Base-by-base conservation (phyloP, 805 yeast genomes). In the Sugiyamaella marilandica region DNA sequence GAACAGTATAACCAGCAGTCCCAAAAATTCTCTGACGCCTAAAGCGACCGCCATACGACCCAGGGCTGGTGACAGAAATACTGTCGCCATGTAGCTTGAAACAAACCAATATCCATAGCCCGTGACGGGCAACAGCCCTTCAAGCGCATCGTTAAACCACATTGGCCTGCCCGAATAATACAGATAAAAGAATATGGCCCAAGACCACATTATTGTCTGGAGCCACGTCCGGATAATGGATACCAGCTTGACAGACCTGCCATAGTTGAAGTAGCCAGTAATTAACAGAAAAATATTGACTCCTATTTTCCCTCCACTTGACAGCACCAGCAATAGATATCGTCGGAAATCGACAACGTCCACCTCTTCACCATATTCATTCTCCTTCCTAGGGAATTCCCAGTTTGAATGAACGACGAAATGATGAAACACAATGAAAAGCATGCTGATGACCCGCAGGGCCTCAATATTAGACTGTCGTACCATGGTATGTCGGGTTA, bases 41-140 rank as follows among this genome's bases (percentile, higher is more conserved):
- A 47, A 11, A 14, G 31, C n/a, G 19, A 14, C 26, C n/a, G 31
- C 26, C 43, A 36, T 47, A 7, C 31, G 21, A 21, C 45, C 50
- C 11, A 47, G 13, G 7, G 45, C 43, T 14, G 50, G 50, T 2
- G 45, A 35, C 32, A 47, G 18, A 7, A 47, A 9, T 29, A 36
- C 45, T n/a, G 39, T 34, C 19, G 16, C 26, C 45, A 47, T 36
- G 35, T 47, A 47, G 11, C 31, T 29, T 2, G 50, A 34, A 3
- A 36, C 47, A 34, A 47, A 47, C 50, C 50, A 47, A 19, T 47
- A 47, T 9, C 50, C 45, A 16, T 19, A 47, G 11, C 16, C 14
- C 4, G 29, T 7, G 2, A 47, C 32, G 7, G 50, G 50, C 29
- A 47, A n/a, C 13, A 47, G 9, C 3, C 32, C 39, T 16, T 47